phyloP scores from a whole-genome alignment of 1,139 yeast species.

The Suhomyces coccinellae region DNA sequence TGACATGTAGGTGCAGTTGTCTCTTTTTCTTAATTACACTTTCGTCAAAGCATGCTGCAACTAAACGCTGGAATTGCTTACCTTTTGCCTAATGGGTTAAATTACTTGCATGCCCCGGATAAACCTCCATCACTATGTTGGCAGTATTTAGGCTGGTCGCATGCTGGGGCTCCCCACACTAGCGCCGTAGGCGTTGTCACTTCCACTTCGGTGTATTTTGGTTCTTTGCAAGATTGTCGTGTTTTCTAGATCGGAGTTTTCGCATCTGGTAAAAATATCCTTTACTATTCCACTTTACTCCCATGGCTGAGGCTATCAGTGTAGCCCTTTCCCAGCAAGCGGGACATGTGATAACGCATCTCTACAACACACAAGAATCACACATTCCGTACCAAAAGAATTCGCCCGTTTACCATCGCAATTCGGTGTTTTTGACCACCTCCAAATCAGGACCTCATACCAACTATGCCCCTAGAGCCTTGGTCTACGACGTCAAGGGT shows the following conservation, averaged over 20 bases:
- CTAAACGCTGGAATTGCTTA: not conserved
- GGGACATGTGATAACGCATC: slow-evolving; percentile 73
- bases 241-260: no score
- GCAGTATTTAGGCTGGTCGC: no score
- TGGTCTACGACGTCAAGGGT: slow-evolving; percentile 72
- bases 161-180: no score
- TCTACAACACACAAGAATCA: slow-evolving; percentile 76
- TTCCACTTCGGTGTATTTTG: not conserved
- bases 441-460: slow-evolving; percentile 44
- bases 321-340: slow-evolving; percentile 71
- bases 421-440: slow-evolving; percentile 32
- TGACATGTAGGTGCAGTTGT: not conserved
- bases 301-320: slow-evolving; percentile 72
- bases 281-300: no score
- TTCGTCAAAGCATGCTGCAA: not conserved
- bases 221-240: no score
- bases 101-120: slow-evolving; percentile 1
- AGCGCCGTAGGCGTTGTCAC: not conserved
- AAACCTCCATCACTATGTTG: not conserved
- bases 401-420: slow-evolving; percentile 29
- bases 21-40: not conserved
- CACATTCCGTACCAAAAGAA: slow-evolving; percentile 53
- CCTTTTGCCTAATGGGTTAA: slow-evolving; percentile 1
- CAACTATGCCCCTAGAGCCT: slow-evolving; percentile 77
- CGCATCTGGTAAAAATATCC: no score